Evolutionary conservation across 345 rosid genomes (phyloP), one percentile per base, ranked within the genome.

Genomic region (Firmiana major): DNA sequence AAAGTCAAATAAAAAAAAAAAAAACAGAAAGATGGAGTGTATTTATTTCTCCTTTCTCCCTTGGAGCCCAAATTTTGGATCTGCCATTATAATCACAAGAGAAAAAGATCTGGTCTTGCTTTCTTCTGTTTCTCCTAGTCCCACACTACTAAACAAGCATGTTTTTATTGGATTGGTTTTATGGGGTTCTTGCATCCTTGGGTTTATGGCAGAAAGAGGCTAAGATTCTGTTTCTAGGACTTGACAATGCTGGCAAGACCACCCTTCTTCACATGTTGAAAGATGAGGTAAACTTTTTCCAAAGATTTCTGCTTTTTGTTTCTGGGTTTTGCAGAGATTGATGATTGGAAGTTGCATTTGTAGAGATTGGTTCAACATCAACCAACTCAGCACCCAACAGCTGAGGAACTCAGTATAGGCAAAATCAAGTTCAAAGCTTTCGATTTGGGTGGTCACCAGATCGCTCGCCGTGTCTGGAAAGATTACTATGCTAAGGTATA

Each of bases 221-320:
- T 3, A 92, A 92, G 89, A 94, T 94, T 82, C 85, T 94, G 85
- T 92, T 94, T 78, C 73, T 94, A 54, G 98, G 98, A 5, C 98
- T 94, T 19, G 98, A 94, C 80, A 92, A 94, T 87, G 91, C 97
- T 74, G 98, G 98, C 48, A 94, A 94, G 81, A 94, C 98, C 54
- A 94, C 97, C n/a, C 86, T 94, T 76, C 97, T 94, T 82, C 97
- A 94, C 86, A 92, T 94, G 98, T 82, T 93, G 80, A 93, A 92
- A 84, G 97, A 93, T 80, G 97, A 93, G 98, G 98, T 92, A 26
- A 62, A 17, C 5, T 16, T 40, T 9, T 13, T 28, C 46, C 70
- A 16, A 11, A 31, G 3, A 15, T 7, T 65, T 13, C 75, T n/a
- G 28, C 16, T 16, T 71, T 49, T 42, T 26, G 19, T 71, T 71